Evolutionary conservation across 2,329 filamentous ascomycete genomes (phyloP).

Genomic region (Colletotrichum sansevieriae): DNA sequence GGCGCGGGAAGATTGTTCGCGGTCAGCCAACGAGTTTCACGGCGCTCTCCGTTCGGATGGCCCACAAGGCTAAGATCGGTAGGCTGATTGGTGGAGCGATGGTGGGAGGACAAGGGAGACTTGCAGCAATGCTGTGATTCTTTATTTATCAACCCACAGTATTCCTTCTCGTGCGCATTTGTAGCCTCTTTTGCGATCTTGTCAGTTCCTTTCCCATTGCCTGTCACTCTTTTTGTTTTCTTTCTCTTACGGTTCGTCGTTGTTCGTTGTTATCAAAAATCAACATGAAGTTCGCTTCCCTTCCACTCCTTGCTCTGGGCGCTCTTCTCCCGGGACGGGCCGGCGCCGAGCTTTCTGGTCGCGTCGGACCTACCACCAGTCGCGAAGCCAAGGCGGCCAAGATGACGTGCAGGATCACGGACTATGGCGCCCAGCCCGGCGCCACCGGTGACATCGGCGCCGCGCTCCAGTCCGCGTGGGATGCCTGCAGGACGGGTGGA

Average conservation of each 20-base stretch:
- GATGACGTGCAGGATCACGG: slow-evolving; percentile 61
- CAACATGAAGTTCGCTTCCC: slow-evolving; percentile 31
- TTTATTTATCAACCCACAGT: not conserved
- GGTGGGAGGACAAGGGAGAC: slow-evolving; percentile 1
- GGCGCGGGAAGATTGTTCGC: not conserved
- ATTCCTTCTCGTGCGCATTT: not conserved
- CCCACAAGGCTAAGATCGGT: not conserved
- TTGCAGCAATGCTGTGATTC: not conserved
- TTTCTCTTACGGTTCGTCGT: slow-evolving; percentile 10
- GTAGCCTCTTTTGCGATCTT: not conserved
- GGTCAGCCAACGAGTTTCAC: not conserved
- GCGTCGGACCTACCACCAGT: slow-evolving; percentile 47
- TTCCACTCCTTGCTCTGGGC: slow-evolving; percentile 36
- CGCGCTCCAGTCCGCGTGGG: slow-evolving; percentile 47
- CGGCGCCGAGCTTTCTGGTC: slow-evolving; percentile 46
- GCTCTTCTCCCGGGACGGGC: slow-evolving; percentile 32
- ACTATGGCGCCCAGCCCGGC: slow-evolving; percentile 63
- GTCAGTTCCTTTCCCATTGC: slow-evolving; percentile 11
- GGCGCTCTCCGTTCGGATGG: no score
- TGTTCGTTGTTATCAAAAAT: slow-evolving; percentile 13
- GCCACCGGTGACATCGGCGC: slow-evolving; percentile 57
- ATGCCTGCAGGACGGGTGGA: slow-evolving; percentile 60
- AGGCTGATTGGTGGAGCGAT: not conserved
- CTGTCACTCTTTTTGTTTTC: not conserved
- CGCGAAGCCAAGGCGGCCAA: slow-evolving; percentile 46